Conservation (phyloP, 2,329 filamentous ascomycete species). For the Paecilomyces variotii region DNA sequence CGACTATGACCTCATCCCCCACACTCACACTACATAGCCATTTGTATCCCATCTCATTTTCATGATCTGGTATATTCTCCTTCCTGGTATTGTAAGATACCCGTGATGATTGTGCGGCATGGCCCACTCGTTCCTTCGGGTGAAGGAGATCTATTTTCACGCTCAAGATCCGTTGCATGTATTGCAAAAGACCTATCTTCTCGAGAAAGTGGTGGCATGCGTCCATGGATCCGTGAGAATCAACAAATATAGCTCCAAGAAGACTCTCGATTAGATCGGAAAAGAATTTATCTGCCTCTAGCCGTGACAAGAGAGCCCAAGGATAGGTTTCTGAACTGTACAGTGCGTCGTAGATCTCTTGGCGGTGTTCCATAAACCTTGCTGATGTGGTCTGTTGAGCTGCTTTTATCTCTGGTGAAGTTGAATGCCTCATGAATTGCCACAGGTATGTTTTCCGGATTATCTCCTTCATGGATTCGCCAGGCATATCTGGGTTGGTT, state of each 20-base stretch:
- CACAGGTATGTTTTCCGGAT: slow-evolving; percentile 47
- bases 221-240: slow-evolving; percentile 55
- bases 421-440: slow-evolving; percentile 60
- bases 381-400: slow-evolving; percentile 39
- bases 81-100: slow-evolving; percentile 2
- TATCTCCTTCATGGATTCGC: slow-evolving; percentile 15
- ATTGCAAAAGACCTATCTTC: slow-evolving; percentile 56
- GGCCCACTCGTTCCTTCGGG: slow-evolving; percentile 49
- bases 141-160: slow-evolving; percentile 49
- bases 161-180: slow-evolving; percentile 53
- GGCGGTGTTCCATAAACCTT: slow-evolving; percentile 44
- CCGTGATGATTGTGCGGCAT: slow-evolving; percentile 2
- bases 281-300: slow-evolving; percentile 67
- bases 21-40: slow-evolving; percentile 5
- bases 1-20: slow-evolving; percentile 5
- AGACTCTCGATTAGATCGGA: slow-evolving; percentile 77
- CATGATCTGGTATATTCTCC: not conserved
- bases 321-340: slow-evolving; percentile 53
- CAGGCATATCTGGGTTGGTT: slow-evolving; percentile 10
- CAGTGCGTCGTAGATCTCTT: slow-evolving; percentile 45
- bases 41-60: not conserved
- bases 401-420: slow-evolving; percentile 36
- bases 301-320: slow-evolving; percentile 61
- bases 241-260: slow-evolving; percentile 76
- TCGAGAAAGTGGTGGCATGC: slow-evolving; percentile 55